Base-by-base conservation (phyloP, 139 green algal genomes). In the Bryopsis sp. region DNA sequence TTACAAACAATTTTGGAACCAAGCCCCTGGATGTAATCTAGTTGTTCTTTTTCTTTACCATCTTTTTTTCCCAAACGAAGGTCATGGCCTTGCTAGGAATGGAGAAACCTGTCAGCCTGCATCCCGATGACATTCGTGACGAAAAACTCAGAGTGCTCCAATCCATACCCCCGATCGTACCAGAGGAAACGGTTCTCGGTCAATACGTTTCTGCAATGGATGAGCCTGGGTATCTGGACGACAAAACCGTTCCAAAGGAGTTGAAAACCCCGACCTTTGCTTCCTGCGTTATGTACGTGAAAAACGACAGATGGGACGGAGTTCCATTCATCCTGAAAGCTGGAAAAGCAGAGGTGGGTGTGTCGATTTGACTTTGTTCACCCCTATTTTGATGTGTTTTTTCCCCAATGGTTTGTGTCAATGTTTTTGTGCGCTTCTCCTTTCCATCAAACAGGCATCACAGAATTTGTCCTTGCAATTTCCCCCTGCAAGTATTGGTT, bases 341-440 rank as follows among this genome's bases (percentile, higher is more conserved):
- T 2, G 94, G 92, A 64, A 99, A 99, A 76, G 94, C 89, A 8
- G n/a, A n/a, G n/a, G n/a, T n/a, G n/a, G n/a, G n/a, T n/a, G n/a
- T n/a, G n/a, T n/a, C n/a, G n/a, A n/a, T n/a, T n/a, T n/a, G n/a
- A n/a, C n/a, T n/a, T n/a, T n/a, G n/a, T n/a, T n/a, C n/a, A n/a
- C n/a, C n/a, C n/a, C n/a, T n/a, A n/a, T n/a, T n/a, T n/a, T n/a
- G n/a, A n/a, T n/a, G n/a, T n/a, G n/a, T n/a, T n/a, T n/a, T n/a
- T n/a, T n/a, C n/a, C n/a, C n/a, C n/a, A n/a, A n/a, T n/a, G n/a
- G n/a, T n/a, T n/a, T n/a, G n/a, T n/a, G n/a, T n/a, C n/a, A n/a
- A n/a, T n/a, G n/a, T n/a, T n/a, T n/a, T n/a, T n/a, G n/a, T n/a
- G n/a, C n/a, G n/a, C n/a, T n/a, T n/a, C n/a, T n/a, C n/a, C n/a